A percentile compares a stretch with the other conserved stretches of the same genome.
Evolutionary conservation across 257 asterid species (phyloP).

Genomic region (Phtheirospermum japonicum): DNA sequence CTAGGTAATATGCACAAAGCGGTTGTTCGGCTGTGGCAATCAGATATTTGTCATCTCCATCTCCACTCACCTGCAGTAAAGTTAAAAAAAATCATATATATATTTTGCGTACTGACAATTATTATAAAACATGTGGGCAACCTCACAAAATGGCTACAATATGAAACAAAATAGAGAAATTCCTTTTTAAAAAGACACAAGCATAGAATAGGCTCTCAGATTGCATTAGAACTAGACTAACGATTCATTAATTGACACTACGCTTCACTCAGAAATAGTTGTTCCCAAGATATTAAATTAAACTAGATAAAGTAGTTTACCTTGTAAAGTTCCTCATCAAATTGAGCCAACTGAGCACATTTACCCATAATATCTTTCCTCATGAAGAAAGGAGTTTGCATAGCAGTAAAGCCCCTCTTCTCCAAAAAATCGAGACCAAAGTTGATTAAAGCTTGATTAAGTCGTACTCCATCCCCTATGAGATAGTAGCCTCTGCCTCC

Average conservation of each 20-base stretch:
- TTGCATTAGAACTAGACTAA: too few species aligned
- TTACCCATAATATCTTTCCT: conserved; percentile 87
- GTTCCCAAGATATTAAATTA: conserved; percentile 13
- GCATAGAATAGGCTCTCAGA: too few species aligned
- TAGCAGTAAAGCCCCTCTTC: conserved; percentile 52
- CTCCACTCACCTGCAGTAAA: conserved; percentile 74
- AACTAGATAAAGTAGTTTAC: conserved; percentile 33
- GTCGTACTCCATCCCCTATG: conserved; percentile 78
- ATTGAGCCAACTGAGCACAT: conserved; percentile 93
- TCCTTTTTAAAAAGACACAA: too few species aligned
- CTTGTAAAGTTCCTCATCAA: conserved; percentile 96
- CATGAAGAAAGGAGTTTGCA: conserved; percentile 93
- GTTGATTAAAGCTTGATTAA: conserved; percentile 79
- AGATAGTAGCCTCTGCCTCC: conserved; percentile 92
- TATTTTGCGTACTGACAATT: neutral
- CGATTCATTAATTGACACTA: too few species aligned
- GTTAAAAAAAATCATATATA: neutral
- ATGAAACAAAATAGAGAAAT: too few species aligned
- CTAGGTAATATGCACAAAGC: conserved; percentile 85
- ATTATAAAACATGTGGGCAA: too few species aligned
- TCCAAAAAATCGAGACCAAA: conserved; percentile 68
- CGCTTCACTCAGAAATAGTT: neutral
- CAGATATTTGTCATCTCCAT: conserved; percentile 91
- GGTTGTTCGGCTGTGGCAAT: conserved; percentile 98
- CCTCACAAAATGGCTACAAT: too few species aligned